Conservation (phyloP, 176 grass and related monocot genomes). For the Stipa capillata region DNA sequence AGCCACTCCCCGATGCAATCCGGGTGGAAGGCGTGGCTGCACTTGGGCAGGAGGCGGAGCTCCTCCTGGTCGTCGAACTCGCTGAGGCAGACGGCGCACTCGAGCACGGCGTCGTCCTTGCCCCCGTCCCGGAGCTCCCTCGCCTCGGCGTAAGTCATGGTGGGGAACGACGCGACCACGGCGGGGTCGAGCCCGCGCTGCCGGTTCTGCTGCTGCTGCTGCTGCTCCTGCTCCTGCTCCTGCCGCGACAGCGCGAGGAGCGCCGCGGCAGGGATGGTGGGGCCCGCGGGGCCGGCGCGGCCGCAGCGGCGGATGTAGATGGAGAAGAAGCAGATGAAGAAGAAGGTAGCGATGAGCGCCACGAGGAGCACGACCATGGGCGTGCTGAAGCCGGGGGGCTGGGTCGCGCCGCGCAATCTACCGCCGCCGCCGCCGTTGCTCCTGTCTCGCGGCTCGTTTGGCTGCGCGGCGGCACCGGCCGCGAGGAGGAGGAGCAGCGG, state of each 20-base stretch:
- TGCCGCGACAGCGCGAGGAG: conserved; percentile 20
- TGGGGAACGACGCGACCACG: conserved; percentile 56
- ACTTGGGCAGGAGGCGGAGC: conserved; percentile 58
- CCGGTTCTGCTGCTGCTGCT: conserved; percentile 14
- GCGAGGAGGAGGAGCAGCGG: background rate
- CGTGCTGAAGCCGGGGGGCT: conserved; percentile 34
- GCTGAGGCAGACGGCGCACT: conserved; percentile 79
- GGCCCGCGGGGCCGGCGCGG: background rate
- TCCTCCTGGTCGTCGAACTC: conserved; percentile 70
- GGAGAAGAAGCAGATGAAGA: conserved; percentile 52
- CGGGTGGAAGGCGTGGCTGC: conserved; percentile 73
- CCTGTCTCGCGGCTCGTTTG: background rate
- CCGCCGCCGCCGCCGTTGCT: background rate
- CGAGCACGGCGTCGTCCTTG: conserved; percentile 31
- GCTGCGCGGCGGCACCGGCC: conserved; percentile 6
- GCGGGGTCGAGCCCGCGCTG: conserved; percentile 45
- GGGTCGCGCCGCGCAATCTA: background rate
- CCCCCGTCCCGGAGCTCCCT: conserved; percentile 43
- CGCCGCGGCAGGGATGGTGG: conserved; percentile 20
- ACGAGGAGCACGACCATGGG: conserved; percentile 48
- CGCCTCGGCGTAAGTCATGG: conserved; percentile 52
- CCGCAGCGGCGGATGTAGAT: conserved; percentile 52
- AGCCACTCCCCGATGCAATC: conserved; percentile 90
- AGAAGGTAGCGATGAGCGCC: conserved; percentile 47
- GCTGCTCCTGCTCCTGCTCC: too few species aligned